Evolutionary conservation across 352 stramenopile species (phyloP), one percentile per base, ranked within the genome.

Genomic region (Globisporangium mamillatum): DNA sequence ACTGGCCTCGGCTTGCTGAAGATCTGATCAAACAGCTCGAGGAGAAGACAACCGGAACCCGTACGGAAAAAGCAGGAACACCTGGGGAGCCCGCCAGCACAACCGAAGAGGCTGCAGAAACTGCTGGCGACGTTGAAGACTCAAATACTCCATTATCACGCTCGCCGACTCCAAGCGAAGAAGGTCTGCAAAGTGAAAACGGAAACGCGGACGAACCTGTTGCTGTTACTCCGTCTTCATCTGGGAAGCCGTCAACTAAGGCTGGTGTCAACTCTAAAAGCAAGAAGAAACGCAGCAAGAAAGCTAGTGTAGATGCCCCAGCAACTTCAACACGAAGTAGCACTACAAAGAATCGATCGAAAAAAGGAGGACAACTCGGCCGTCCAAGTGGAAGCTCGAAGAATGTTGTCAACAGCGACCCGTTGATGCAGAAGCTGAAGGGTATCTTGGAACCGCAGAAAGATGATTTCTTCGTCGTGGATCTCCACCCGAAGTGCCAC

Each of bases 11-110:
- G 25, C 94, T 99, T 38, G 96, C 97, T 2, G 98, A 99, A 68
- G 98, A 99, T 80, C 90, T 99, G 60, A 99, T 99, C 67, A 99
- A 99, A 77, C 95, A 99, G 63, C 81, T 99, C 10, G 96, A 98
- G 68, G 95, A 99, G 55, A 98, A 98, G 69, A 84, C 88, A 25
- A 72, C 68, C 22, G 75, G 78, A 32, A 72, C 73, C 25, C 72
- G 75, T 50, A 66, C 62, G 2, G 81, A 84, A 36, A 73, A 77
- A 61, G 32, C 29, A 48, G 56, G 56, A 27, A 29, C 29, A 27
- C 32, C 65, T 7, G 38, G 46, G 9, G 55, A 18, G 14, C 27
- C 60, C 22, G 8, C 69, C 22, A 66, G 57, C 58, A 34, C 34
- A 22, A 57, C 63, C 1, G 75, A 76, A 18, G 70, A 69, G 38